Percentiles rank a stretch among this genome's conserved stretches.
Conservation (phyloP, 768 basidiomycete species). For the Pisolithus sp. region DNA sequence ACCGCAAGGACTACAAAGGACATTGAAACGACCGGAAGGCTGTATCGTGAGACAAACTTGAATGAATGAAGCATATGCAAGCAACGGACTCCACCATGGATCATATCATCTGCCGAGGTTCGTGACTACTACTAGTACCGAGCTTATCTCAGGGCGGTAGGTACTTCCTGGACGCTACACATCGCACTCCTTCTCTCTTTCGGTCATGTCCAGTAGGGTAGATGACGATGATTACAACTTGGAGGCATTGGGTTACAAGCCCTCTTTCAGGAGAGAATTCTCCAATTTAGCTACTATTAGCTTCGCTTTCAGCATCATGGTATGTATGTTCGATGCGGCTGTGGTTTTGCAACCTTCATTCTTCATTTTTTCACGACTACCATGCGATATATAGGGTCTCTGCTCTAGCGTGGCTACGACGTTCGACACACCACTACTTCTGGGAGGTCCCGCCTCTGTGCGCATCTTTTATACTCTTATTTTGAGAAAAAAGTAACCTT, state of each 20-base stretch:
- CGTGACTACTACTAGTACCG: too few relatives aligned
- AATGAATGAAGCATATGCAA: too few relatives aligned
- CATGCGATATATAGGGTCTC: constrained; percentile 41
- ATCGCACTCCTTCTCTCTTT: background rate
- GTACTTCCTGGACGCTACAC: too few relatives aligned
- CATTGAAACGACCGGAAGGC: too few relatives aligned
- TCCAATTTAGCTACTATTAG: constrained; percentile 72
- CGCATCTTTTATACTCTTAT: constrained; percentile 12
- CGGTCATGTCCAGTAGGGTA: constrained; percentile 2
- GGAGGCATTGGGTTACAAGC: constrained; percentile 63
- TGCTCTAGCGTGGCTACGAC: constrained; percentile 75
- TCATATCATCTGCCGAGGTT: too few relatives aligned
- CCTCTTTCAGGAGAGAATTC: constrained; percentile 82
- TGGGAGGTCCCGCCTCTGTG: constrained; percentile 67
- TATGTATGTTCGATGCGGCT: constrained; percentile 8
- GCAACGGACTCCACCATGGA: too few relatives aligned
- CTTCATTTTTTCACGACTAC: background rate
- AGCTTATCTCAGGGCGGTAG: background rate
- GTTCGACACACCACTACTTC: constrained; percentile 65
- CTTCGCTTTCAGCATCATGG: constrained; percentile 78
- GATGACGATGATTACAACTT: constrained; percentile 63
- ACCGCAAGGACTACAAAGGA: too few relatives aligned
- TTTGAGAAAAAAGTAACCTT: background rate
- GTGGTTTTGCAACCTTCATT: background rate
- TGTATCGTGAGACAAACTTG: too few relatives aligned